These are phyloP conservation scores for Yamadazyma sp. DNA, from an alignment of 805 yeast species.

Conservation along the genomic window DNA sequence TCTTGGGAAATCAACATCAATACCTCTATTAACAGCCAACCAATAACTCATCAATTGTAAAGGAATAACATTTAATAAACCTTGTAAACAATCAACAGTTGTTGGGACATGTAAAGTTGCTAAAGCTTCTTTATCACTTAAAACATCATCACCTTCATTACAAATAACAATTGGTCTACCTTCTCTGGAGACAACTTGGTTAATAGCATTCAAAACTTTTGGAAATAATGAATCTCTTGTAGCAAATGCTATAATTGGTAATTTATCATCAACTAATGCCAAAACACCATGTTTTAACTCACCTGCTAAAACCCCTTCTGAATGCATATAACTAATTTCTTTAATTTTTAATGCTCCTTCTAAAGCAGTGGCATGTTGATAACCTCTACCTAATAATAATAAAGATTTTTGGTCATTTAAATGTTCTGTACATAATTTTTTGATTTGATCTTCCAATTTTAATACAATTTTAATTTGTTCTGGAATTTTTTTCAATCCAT, in stretches of 20 bases:
- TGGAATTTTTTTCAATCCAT: constrained; percentile 81
- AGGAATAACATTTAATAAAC: constrained; percentile 90
- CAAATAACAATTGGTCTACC: constrained; percentile 95
- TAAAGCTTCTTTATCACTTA: constrained; percentile 53
- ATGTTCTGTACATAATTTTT: constrained; percentile 66
- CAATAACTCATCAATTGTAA: constrained; percentile 94
- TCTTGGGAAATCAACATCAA: constrained; percentile 98
- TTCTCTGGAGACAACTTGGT: constrained; percentile 95
- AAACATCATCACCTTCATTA: constrained; percentile 72
- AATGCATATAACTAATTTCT: constrained; percentile 98
- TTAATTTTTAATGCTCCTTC: constrained; percentile 98
- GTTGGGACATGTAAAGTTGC: constrained; percentile 87
- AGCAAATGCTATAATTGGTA: constrained; percentile 95
- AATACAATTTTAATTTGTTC: constrained; percentile 79
- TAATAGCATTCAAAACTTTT: constrained; percentile 90
- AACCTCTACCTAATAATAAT: constrained; percentile 93
- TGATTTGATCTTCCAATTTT: constrained; percentile 68
- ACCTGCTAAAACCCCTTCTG: constrained; percentile 99
- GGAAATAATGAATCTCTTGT: constrained; percentile 96
- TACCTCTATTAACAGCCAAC: constrained; percentile 92
- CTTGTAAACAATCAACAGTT: constrained; percentile 97
- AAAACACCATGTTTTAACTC: constrained; percentile 98
- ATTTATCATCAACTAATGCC: constrained; percentile 89
- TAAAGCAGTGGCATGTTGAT: constrained; percentile 93
- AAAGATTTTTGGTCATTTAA: constrained; percentile 82